A percentile compares a stretch with the other conserved stretches of the same genome.
Conservation (phyloP, 139 green algal genomes). For the Chlamydomonas sphaeroides region DNA sequence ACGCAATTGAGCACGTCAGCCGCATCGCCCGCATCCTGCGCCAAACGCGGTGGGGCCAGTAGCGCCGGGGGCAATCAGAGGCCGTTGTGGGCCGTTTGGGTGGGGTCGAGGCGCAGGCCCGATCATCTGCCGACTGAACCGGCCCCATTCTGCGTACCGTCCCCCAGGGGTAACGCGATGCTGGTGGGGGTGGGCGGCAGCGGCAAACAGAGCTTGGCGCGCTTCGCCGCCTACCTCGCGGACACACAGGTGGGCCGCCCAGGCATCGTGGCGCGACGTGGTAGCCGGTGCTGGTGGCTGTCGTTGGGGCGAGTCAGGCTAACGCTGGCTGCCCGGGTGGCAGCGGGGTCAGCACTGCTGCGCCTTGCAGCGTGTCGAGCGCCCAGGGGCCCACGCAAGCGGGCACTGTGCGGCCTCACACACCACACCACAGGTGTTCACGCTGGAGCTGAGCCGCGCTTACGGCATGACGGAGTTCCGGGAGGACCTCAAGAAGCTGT, state of each 20-base stretch:
- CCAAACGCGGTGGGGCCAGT: conserved; percentile 65
- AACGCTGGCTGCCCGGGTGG: no score
- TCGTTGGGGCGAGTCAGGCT: no score
- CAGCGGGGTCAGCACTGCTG: no score
- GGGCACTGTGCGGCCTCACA: no score
- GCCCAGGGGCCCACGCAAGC: no score
- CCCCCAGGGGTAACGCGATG: conserved; percentile 72
- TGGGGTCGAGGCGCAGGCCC: background rate
- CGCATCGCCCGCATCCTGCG: conserved; percentile 75
- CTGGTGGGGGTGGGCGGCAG: conserved; percentile 83
- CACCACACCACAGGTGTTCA: conserved; percentile 45
- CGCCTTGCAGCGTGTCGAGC: no score
- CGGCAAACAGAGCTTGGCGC: conserved; percentile 84
- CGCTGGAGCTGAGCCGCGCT: conserved; percentile 73
- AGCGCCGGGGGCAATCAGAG: no score
- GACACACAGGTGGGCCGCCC: conserved; percentile 35
- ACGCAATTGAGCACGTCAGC: conserved; percentile 82
- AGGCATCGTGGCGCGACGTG: no score
- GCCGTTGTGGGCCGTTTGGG: background rate
- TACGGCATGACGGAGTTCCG: conserved; percentile 79
- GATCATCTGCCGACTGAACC: no score
- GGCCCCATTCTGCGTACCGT: background rate
- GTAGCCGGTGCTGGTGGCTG: no score
- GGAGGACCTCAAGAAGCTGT: conserved; percentile 87
- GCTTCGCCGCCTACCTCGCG: conserved; percentile 77